These are phyloP conservation scores for Eutrema salsugineum DNA, from an alignment of 441 rosid genomes.

Conservation along the genomic window DNA sequence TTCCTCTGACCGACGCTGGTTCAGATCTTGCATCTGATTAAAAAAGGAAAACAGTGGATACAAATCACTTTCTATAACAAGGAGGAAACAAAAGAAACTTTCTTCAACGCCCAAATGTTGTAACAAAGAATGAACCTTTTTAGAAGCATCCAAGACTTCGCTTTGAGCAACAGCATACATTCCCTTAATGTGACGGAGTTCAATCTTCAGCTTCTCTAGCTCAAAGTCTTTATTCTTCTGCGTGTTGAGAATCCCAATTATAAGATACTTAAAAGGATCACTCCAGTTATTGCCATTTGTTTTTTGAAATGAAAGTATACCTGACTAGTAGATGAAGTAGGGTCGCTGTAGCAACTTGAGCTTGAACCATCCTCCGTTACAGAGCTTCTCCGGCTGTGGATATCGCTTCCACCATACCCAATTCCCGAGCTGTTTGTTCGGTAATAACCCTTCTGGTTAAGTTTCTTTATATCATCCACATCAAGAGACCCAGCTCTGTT, in stretches of 20 bases:
- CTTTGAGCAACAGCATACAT: slow-evolving; percentile 79
- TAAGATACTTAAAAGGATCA: not conserved
- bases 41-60: not conserved
- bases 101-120: not conserved
- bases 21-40: slow-evolving; percentile 49
- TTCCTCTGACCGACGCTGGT: slow-evolving; percentile 52
- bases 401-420: slow-evolving; percentile 25
- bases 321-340: slow-evolving; percentile 45
- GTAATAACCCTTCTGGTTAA: slow-evolving; percentile 33
- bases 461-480: slow-evolving; percentile 33
- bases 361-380: slow-evolving; percentile 41
- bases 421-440: slow-evolving; percentile 30
- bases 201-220: slow-evolving; percentile 84
- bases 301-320: slow-evolving; percentile 29
- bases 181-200: slow-evolving; percentile 78
- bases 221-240: slow-evolving; percentile 66
- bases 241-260: not conserved
- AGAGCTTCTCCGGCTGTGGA: slow-evolving; percentile 38
- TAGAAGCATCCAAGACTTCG: slow-evolving; percentile 77
- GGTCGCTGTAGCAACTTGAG: slow-evolving; percentile 46
- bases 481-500: slow-evolving; percentile 31
- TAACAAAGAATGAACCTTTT: slow-evolving; percentile 31
- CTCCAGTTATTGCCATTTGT: not conserved
- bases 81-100: not conserved
- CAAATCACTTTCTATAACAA: not conserved